phyloP scores from a whole-genome alignment of 108 stramenopile genomes.

The Discostella pseudostelligera region DNA sequence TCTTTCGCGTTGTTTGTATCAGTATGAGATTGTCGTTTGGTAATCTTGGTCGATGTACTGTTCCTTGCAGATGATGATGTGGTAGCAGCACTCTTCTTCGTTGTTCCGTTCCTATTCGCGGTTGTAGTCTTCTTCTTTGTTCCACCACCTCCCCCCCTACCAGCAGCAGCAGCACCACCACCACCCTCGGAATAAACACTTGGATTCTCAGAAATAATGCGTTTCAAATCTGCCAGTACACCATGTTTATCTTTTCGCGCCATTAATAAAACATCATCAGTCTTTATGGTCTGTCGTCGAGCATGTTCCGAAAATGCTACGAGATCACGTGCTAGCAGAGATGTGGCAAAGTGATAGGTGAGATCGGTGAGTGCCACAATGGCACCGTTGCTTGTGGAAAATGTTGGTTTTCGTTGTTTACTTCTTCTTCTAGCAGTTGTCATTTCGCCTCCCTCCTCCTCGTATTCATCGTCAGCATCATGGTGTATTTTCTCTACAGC shows the following conservation, averaged over 20 bases:
- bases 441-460: too few relatives aligned
- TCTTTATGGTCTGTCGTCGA: conserved; percentile 31
- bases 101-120: too few relatives aligned
- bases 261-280: conserved; percentile 48
- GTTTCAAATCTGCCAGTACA: conserved; percentile 21
- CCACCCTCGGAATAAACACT: neutral
- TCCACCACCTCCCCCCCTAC: neutral
- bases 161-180: neutral
- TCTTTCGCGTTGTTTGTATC: neutral
- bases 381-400: conserved; percentile 45
- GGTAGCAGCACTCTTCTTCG: neutral
- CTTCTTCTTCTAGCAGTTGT: too few relatives aligned
- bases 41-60: neutral
- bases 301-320: conserved; percentile 57
- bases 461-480: neutral
- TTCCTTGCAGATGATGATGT: neutral
- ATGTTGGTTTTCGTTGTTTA: neutral
- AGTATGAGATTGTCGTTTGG: neutral
- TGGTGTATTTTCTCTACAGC: neutral
- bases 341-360: conserved; percentile 60
- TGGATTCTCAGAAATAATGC: conserved; percentile 11
- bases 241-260: conserved; percentile 36
- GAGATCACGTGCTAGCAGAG: conserved; percentile 53
- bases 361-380: conserved; percentile 61
- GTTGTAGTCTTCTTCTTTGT: neutral